These are phyloP conservation scores for Colletotrichum filicis DNA, from an alignment of 2,329 filamentous ascomycete genomes.

Conservation along the genomic window DNA sequence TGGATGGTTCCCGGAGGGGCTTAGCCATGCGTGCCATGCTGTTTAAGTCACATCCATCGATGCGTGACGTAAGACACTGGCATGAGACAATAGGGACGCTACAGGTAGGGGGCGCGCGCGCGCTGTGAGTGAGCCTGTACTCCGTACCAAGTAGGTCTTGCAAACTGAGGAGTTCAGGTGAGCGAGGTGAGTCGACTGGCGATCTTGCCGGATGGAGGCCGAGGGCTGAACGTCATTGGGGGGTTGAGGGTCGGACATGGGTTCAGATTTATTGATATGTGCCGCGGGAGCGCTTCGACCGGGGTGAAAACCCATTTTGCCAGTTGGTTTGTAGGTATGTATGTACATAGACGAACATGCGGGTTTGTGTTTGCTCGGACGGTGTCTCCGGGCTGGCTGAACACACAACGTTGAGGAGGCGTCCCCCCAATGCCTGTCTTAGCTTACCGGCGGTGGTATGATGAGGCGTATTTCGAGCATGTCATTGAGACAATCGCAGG, in stretches of 20 bases:
- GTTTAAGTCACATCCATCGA: not conserved
- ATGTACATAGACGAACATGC: not conserved
- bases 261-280: conserved; percentile 31
- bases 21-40: not conserved
- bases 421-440: conserved; percentile 5
- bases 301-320: not conserved
- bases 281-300: not conserved
- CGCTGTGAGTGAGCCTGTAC: too few species aligned
- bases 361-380: not conserved
- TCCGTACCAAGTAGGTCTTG: conserved; percentile 5
- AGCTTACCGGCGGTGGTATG: not conserved
- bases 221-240: not conserved
- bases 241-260: not conserved
- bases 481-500: not conserved
- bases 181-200: conserved; percentile 2
- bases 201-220: not conserved
- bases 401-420: conserved; percentile 15
- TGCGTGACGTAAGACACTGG: conserved; percentile 4
- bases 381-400: not conserved
- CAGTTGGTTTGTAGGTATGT: not conserved
- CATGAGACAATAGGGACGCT: not conserved
- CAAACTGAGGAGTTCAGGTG: not conserved
- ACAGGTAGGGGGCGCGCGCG: not conserved
- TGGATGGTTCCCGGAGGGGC: not conserved
- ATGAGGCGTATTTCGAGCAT: not conserved